Base-by-base conservation (phyloP, 2,329 filamentous ascomycete species). In the Beauveria medogensis region DNA sequence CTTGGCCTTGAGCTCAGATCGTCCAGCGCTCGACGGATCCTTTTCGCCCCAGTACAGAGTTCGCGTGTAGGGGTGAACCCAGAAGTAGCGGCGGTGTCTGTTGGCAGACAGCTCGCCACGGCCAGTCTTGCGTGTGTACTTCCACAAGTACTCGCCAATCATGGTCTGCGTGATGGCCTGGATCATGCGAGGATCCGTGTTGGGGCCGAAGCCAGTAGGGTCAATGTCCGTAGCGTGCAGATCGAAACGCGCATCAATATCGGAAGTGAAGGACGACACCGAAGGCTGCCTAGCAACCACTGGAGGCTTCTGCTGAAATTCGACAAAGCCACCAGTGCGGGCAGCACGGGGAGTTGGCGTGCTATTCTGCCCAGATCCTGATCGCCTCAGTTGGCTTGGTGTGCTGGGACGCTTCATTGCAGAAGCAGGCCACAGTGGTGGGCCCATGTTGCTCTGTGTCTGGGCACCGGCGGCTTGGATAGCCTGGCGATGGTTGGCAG, bases 141-240 rank as follows among this genome's bases (percentile, higher is more conserved):
- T 99, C 94, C 94, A 99, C 46, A 99, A 80, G 73, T 93, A 97
- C 73, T 99, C 94, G 60, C 94, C 94, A 70, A 99, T 97, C 94
- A 99, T 99, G 20, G 94, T 97, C 75, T 99, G 93, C 2, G 94
- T 99, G 66, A 99, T 97, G 54, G 94, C 94, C 77, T 97, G 92
- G 67, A 99, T 97, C 92, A 99, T 97, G 68, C 93, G 90, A 64
- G 93, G 93, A 75, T 99, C 94, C 5, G 92, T 96, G 64, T 84
- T 83, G 22, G 86, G 79, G 10, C 85, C 84, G 63, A 94, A 82
- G 16, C 87, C 87, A 52, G 77, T 74, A 7, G 78, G 69, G 50
- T 76, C 77, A 59, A 85, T 71, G 82, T 78, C 82, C 16, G 57
- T 59, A 12, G 84, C 81, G 46, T 70, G 73, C 60, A 91, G 87